A percentile compares a stretch with the other conserved stretches of the same genome.
Evolutionary conservation across 225 moss, liverwort and hornwort genomes (phyloP).

Genomic region (Straminergon stramineum): DNA sequence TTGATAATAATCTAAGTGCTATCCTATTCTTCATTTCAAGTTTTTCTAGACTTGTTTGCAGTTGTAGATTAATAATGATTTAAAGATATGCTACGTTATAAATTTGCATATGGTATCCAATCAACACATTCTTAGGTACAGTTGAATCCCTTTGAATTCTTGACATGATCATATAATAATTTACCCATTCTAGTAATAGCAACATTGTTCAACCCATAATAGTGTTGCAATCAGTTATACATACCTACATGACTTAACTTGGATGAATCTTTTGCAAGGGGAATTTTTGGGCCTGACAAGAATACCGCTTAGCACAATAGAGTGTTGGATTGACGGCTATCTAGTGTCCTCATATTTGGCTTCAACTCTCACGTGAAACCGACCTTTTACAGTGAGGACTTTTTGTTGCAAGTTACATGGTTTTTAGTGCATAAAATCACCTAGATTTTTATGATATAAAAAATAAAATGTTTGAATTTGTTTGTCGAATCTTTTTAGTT

Average conservation of each 20-base stretch:
- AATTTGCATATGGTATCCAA: background rate
- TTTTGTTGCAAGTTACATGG: too few relatives aligned
- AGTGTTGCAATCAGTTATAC: background rate
- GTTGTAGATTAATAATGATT: background rate
- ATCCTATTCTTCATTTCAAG: too few relatives aligned
- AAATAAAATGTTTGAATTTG: too few relatives aligned
- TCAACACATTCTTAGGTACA: background rate
- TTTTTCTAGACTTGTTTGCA: background rate
- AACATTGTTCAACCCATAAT: too few relatives aligned
- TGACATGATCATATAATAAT: too few relatives aligned
- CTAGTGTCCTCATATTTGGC: background rate
- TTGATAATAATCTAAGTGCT: too few relatives aligned
- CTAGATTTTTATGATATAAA: too few relatives aligned
- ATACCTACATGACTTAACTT: background rate
- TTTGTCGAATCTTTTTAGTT: too few relatives aligned
- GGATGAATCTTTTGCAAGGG: constrained; percentile 17
- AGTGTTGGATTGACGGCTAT: constrained; percentile 74
- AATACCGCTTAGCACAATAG: constrained; percentile 54
- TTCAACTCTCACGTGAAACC: rapidly evolving
- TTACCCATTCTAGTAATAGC: too few relatives aligned
- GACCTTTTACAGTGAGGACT: too few relatives aligned
- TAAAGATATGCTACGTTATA: background rate
- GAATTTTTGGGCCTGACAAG: constrained; percentile 70
- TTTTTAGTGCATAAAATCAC: background rate
- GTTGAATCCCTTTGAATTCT: background rate